Base-by-base conservation (phyloP, 805 yeast genomes). In the Pichia phayaonensis region DNA sequence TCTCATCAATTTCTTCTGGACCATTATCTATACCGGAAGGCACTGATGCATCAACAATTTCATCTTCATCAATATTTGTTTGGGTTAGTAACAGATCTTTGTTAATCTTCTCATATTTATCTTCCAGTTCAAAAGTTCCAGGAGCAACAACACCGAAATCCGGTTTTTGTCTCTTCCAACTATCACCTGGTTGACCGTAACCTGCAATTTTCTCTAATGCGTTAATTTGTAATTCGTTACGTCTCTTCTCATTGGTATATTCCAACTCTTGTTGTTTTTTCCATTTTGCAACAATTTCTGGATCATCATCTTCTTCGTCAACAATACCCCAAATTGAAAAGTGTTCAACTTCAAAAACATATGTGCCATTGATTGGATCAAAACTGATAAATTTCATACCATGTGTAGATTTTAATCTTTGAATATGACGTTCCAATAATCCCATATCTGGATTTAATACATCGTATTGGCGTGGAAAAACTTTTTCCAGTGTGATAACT, bases 311-410 rank as follows among this genome's bases (percentile, higher is more conserved):
- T 15, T 72, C 82, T 24, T 83, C 88, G 56, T 82, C 86, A 18
- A 84, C 75, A 39, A 94, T 68, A 8, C 98, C 98, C 97, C 97
- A 94, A 7, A 86, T 79, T 70, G 96, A 89, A 61, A 94, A 94
- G 70, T 94, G 99, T 57, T 85, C 81, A 10, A 90, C 97, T 58
- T 74, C 78, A 67, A 88, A 90, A 1, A 84, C 81, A 89, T 90
- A 90, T 5, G 77, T 67, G 36, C 88, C 87, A 6, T 80, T 77
- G 27, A 82, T 73, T 4, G 90, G 89, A 59, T 86, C 90, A 61
- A 83, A 90, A 5, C 90, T 83, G 15, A 90, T 72, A 62, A 86
- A 89, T 54, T 83, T 82, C 83, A 84, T 88, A 7, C 90, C 96
- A 34, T 72, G 74, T 56, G 74, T 67, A 45, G 70, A 72, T 54